These are phyloP conservation scores for Davidsoniella virescens DNA, from an alignment of 2,329 filamentous ascomycete species.

Conservation along the genomic window DNA sequence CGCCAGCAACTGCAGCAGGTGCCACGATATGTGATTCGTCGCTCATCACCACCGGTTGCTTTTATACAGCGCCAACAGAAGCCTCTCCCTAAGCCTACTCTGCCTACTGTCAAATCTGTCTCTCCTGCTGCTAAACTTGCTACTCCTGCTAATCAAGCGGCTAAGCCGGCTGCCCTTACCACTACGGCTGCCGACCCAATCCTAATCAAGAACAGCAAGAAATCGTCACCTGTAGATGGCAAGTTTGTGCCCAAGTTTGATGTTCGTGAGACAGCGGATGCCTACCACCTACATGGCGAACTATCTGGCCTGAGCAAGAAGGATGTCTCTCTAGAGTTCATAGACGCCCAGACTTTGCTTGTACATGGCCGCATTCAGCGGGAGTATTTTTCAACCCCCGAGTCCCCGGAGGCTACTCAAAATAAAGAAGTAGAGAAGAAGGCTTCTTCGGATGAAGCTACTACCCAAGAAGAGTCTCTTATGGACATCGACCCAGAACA, in stretches of 20 bases:
- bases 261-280: constrained; percentile 49
- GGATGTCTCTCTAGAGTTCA: constrained; percentile 63
- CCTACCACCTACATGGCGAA: constrained; percentile 67
- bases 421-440: constrained; percentile 19
- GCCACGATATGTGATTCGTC: no score
- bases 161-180: constrained; percentile 23
- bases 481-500: not conserved
- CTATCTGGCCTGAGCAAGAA: constrained; percentile 61
- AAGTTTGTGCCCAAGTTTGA: constrained; percentile 63
- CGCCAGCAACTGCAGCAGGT: not conserved
- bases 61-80: no score
- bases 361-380: constrained; percentile 56
- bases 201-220: no score
- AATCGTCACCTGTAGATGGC: no score
- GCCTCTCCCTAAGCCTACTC: not conserved
- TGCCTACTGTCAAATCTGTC: not conserved
- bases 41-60: no score
- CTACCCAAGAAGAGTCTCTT: not conserved
- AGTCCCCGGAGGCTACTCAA: constrained; percentile 19
- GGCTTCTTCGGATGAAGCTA: constrained; percentile 24
- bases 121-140: not conserved
- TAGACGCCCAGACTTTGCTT: constrained; percentile 55
- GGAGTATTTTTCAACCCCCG: constrained; percentile 31
- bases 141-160: constrained; percentile 13
- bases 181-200: no score